Percentiles rank a stretch among this genome's conserved stretches.
Evolutionary conservation across 2,329 filamentous ascomycete genomes (phyloP).

Genomic region (Penicillium sp.): DNA sequence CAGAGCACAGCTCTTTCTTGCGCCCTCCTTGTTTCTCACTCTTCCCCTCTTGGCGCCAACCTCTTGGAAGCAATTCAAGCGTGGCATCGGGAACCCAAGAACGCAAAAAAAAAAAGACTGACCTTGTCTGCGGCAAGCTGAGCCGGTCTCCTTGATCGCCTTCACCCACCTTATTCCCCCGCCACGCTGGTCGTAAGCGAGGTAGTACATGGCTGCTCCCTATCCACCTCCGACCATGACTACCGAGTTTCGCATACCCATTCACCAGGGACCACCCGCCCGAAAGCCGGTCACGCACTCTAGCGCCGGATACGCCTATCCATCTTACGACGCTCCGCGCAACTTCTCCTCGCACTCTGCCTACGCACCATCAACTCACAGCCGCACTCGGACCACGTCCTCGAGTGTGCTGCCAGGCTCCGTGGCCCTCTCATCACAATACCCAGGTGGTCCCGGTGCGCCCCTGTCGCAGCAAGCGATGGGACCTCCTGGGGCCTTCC

Average conservation of each 20-base stretch:
- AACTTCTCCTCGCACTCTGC: slow-evolving; percentile 24
- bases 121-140: slow-evolving; percentile 1
- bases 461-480: slow-evolving; percentile 25
- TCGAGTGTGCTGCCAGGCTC: slow-evolving; percentile 27
- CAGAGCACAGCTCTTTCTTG: not conserved
- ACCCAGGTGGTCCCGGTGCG: slow-evolving; percentile 21
- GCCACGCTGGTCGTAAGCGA: slow-evolving; percentile 1
- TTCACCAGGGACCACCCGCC: slow-evolving; percentile 28
- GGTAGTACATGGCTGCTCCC: slow-evolving; percentile 24
- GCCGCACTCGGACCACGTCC: slow-evolving; percentile 38
- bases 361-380: slow-evolving; percentile 24
- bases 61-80: too few species aligned
- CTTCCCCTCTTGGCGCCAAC: too few species aligned
- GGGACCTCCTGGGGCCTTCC: slow-evolving; percentile 18
- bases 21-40: too few species aligned
- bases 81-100: too few species aligned
- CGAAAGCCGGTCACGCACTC: slow-evolving; percentile 27
- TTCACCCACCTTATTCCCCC: not conserved
- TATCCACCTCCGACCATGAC: slow-evolving; percentile 30
- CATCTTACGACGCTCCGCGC: slow-evolving; percentile 22
- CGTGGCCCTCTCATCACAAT: slow-evolving; percentile 19
- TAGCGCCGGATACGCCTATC: slow-evolving; percentile 21
- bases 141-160: not conserved
- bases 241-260: slow-evolving; percentile 31
- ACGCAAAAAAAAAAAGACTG: too few species aligned